Base-by-base conservation (phyloP, 257 asterid species). In the Voacanga thouarsii region DNA sequence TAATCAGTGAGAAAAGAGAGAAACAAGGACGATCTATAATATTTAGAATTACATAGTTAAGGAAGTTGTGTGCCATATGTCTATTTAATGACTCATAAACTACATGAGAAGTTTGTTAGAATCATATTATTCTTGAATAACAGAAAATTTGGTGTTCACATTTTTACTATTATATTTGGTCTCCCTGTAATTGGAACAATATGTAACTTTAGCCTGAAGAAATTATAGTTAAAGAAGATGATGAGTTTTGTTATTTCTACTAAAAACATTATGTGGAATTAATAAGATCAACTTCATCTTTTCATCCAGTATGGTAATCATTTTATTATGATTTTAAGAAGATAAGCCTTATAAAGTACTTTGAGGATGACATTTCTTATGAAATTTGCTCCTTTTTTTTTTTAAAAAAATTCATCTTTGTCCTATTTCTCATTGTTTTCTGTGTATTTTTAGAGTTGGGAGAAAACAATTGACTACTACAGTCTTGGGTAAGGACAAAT, bases 381-480 rank as follows among this genome's bases (percentile, higher is more conserved):
- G 39, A 30, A 33, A 71, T 51, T 61, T 78, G 69, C 55, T 47
- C 21, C 39, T 43, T 12, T 71, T 37, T 71, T 44, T 33, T 59
- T 59, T 28, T n/a, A n/a, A n/a, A n/a, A n/a, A n/a, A 33, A 37
- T 57, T 75, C 77, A 43, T 37, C 43, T 37, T 53, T 5, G 43
- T 8, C 47, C n/a, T 65, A 43, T 44, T 66, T 44, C 44, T 53
- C 65, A 9, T 28, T 43, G 57, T 24, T 55, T 24, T 18, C 12
- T 77, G 15, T 73, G 30, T 51, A 50, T 53, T 44, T 78, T 6
- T 72, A 95, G 99, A 95, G 99, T 85, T 95, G 98, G 98, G 98
- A 95, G 90, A 95, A 95, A 87, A 95, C 99, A 11, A 98, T 95
- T 84, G 99, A 95, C 83, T 95, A 98, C 83, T 95, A 95, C 84